phyloP scores from a whole-genome alignment of 2,329 filamentous ascomycete genomes.

The Aaosphaeria arxii region DNA sequence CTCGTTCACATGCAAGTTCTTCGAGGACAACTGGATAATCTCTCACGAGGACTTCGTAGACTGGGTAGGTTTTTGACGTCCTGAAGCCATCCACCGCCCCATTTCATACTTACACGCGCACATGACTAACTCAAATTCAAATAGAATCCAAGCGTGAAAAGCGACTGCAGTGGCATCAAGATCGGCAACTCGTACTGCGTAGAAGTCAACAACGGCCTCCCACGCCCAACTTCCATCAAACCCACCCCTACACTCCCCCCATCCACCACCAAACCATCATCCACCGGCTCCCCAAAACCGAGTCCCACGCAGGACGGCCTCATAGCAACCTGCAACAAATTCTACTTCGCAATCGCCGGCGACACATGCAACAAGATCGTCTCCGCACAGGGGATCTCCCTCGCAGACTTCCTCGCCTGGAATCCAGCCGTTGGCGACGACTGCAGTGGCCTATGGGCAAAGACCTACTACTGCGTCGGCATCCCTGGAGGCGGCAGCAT shows the following conservation, averaged over 20 bases:
- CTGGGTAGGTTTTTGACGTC: slow-evolving; percentile 2
- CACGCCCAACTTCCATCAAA: not conserved
- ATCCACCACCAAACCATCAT: slow-evolving; percentile 2
- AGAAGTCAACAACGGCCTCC: slow-evolving; percentile 4
- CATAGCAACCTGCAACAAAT: slow-evolving; percentile 7
- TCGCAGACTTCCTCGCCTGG: slow-evolving; percentile 10
- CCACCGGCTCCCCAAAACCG: slow-evolving; percentile 6
- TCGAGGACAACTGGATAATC: slow-evolving; percentile 5
- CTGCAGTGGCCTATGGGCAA: slow-evolving; percentile 2
- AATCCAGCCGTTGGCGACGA: slow-evolving; percentile 2
- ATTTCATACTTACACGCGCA: too few species aligned
- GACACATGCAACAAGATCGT: slow-evolving; percentile 9
- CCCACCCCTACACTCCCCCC: not conserved
- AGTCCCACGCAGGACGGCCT: slow-evolving; percentile 10
- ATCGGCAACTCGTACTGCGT: slow-evolving; percentile 13
- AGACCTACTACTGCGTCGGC: slow-evolving; percentile 1
- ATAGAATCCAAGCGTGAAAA: slow-evolving; percentile 10
- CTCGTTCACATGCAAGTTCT: slow-evolving; percentile 6
- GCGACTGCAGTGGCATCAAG: slow-evolving; percentile 10
- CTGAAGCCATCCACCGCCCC: too few species aligned
- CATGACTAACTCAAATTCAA: too few species aligned
- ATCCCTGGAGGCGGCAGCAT: not conserved
- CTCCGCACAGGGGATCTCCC: slow-evolving; percentile 4
- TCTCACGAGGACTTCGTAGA: slow-evolving; percentile 9
- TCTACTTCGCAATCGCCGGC: slow-evolving; percentile 8